Conservation (phyloP, 1,284 basidiomycete genomes). For the Phlebopus sp. region DNA sequence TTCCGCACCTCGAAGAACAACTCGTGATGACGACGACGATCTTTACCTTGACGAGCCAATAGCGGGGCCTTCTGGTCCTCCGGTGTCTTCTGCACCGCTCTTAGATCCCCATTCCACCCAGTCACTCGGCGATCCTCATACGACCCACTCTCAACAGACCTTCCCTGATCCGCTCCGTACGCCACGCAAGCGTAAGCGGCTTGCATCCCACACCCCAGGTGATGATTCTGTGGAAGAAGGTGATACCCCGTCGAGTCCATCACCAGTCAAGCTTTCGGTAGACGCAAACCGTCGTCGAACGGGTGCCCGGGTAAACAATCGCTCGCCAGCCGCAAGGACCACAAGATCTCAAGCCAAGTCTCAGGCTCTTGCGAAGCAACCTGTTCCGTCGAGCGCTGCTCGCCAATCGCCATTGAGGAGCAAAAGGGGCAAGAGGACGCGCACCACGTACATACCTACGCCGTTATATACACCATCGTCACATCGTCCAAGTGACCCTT, state of each 20-base stretch:
- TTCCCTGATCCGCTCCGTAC: constrained; percentile 28
- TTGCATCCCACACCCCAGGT: constrained; percentile 6
- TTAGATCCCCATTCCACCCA: constrained; percentile 21
- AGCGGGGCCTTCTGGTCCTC: constrained; percentile 23
- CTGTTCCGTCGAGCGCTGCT: background rate
- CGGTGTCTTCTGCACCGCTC: constrained; percentile 19
- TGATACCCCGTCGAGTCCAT: constrained; percentile 24
- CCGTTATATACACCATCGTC: constrained; percentile 23
- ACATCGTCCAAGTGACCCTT: constrained; percentile 11
- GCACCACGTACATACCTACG: constrained; percentile 22
- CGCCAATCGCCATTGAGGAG: constrained; percentile 1
- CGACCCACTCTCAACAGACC: constrained; percentile 9
- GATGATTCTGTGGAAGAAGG: constrained; percentile 11
- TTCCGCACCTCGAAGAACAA: constrained; percentile 24
- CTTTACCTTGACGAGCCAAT: constrained; percentile 29
- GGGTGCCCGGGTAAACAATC: background rate
- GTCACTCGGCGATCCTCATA: constrained; percentile 1
- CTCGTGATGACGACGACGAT: constrained; percentile 31
- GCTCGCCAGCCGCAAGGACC: constrained; percentile 4
- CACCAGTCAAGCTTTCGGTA: constrained; percentile 28
- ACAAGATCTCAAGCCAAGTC: constrained; percentile 17
- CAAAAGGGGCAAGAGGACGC: constrained; percentile 16
- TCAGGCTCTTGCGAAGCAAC: background rate
- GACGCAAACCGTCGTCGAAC: constrained; percentile 7
- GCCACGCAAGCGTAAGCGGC: constrained; percentile 28